Conservation (phyloP, 768 basidiomycete genomes). For the Lanmaoa rubissima region DNA sequence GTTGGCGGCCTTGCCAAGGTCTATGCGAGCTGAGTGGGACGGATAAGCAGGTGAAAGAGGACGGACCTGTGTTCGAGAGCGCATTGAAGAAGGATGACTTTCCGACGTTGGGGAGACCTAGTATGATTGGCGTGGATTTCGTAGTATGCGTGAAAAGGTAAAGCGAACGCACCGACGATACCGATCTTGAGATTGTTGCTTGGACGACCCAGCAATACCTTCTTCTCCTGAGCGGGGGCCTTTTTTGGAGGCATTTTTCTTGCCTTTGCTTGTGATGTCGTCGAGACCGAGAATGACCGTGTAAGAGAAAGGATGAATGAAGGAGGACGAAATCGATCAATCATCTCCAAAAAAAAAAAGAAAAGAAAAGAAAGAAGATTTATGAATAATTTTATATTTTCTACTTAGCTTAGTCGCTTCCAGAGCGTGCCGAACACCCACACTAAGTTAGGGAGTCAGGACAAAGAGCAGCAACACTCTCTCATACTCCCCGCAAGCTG, state of each 20-base stretch:
- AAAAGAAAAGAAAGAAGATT: neutral
- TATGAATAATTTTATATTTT: neutral
- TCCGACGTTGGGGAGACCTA: conserved; percentile 94
- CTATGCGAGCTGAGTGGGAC: conserved; percentile 35
- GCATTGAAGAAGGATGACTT: conserved; percentile 99
- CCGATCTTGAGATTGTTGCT: conserved; percentile 98
- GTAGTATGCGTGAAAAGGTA: neutral
- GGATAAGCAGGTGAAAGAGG: neutral
- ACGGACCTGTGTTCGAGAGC: conserved; percentile 83
- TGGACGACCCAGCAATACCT: conserved; percentile 83
- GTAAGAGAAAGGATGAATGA: conserved; percentile 13
- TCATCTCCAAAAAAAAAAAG: conserved; percentile 21
- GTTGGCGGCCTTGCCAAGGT: conserved; percentile 93
- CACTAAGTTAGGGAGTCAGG: too few species aligned
- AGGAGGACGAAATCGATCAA: conserved; percentile 32
- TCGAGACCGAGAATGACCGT: conserved; percentile 39
- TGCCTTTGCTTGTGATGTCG: conserved; percentile 39
- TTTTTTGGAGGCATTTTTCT: conserved; percentile 93
- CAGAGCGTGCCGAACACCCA: conserved; percentile 13
- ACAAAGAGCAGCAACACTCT: neutral
- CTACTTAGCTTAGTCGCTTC: neutral
- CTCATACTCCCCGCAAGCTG: neutral
- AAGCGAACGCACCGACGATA: conserved; percentile 82
- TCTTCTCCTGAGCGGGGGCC: conserved; percentile 74
- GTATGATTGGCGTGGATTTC: conserved; percentile 5